Percentiles rank a stretch among this genome's conserved stretches.
Conservation (phyloP, 2,329 filamentous ascomycete species). For the Nemania abortiva region DNA sequence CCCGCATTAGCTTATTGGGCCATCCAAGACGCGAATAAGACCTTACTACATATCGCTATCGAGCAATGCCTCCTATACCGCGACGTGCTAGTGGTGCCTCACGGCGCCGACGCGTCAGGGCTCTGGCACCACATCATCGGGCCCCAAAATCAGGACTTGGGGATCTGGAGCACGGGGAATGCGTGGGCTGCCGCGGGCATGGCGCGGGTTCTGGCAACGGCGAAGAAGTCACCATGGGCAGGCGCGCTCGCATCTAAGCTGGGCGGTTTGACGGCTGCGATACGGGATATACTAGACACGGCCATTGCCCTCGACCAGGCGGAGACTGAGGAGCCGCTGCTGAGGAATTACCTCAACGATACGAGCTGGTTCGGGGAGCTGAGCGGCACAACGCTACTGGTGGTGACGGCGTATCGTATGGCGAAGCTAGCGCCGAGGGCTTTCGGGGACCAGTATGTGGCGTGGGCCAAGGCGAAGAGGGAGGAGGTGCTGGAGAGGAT, state of each 20-base stretch:
- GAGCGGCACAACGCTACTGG: slow-evolving; percentile 60
- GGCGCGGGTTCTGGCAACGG: slow-evolving; percentile 59
- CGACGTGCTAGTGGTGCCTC: slow-evolving; percentile 53
- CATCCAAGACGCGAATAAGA: slow-evolving; percentile 53
- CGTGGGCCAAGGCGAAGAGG: slow-evolving; percentile 59
- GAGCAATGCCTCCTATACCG: slow-evolving; percentile 57
- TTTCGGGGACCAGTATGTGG: slow-evolving; percentile 54
- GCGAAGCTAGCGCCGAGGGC: slow-evolving; percentile 54
- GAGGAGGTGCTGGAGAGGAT: slow-evolving; percentile 53
- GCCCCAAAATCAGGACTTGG: slow-evolving; percentile 52
- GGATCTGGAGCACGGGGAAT: slow-evolving; percentile 62
- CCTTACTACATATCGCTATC: slow-evolving; percentile 53
- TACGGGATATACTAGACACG: slow-evolving; percentile 47
- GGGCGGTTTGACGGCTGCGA: slow-evolving; percentile 52
- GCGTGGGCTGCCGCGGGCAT: slow-evolving; percentile 62
- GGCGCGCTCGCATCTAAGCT: slow-evolving; percentile 51
- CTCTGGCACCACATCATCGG: slow-evolving; percentile 62
- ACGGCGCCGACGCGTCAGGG: slow-evolving; percentile 47
- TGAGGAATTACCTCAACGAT: slow-evolving; percentile 62
- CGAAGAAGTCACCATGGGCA: slow-evolving; percentile 50
- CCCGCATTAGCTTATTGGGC: slow-evolving; percentile 62
- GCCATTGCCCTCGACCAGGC: slow-evolving; percentile 49
- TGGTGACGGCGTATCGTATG: slow-evolving; percentile 60
- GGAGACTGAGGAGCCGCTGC: slow-evolving; percentile 49
- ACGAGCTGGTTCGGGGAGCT: slow-evolving; percentile 60